phyloP scores from a whole-genome alignment of 306 rosid species.

The Vicia faba region DNA sequence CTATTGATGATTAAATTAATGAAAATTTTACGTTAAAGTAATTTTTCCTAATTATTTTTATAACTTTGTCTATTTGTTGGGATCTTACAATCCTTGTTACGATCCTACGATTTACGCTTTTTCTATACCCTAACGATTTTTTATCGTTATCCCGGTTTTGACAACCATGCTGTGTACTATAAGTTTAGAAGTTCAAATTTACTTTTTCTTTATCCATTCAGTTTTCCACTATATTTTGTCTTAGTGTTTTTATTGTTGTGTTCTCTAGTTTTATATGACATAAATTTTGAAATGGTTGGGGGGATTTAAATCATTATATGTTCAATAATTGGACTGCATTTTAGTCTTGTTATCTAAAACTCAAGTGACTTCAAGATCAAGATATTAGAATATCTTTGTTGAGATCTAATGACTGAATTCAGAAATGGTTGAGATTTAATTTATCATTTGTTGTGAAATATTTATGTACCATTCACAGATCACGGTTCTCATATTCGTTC shows the following conservation, averaged over 20 bases:
- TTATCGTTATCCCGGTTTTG: too few species aligned
- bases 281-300: not conserved
- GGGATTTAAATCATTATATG: slow-evolving; percentile 2
- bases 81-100: too few species aligned
- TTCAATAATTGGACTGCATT: slow-evolving; percentile 24
- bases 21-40: too few species aligned
- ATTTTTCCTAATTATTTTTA: too few species aligned
- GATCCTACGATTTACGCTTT: too few species aligned
- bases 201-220: not conserved
- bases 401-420: not conserved
- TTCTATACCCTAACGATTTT: too few species aligned
- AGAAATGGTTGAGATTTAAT: slow-evolving; percentile 8
- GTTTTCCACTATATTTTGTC: slow-evolving; percentile 6
- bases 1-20: too few species aligned
- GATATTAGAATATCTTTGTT: slow-evolving; percentile 29
- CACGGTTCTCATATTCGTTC: slow-evolving; percentile 55
- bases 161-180: too few species aligned
- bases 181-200: not conserved
- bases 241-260: slow-evolving; percentile 1
- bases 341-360: slow-evolving; percentile 14
- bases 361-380: slow-evolving; percentile 9
- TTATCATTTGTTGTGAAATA: not conserved
- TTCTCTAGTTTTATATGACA: not conserved
- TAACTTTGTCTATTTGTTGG: too few species aligned
- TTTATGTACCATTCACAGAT: slow-evolving; percentile 52